phyloP scores from a whole-genome alignment of 2,329 filamentous ascomycete species.

The Colletotrichum kahawae region DNA sequence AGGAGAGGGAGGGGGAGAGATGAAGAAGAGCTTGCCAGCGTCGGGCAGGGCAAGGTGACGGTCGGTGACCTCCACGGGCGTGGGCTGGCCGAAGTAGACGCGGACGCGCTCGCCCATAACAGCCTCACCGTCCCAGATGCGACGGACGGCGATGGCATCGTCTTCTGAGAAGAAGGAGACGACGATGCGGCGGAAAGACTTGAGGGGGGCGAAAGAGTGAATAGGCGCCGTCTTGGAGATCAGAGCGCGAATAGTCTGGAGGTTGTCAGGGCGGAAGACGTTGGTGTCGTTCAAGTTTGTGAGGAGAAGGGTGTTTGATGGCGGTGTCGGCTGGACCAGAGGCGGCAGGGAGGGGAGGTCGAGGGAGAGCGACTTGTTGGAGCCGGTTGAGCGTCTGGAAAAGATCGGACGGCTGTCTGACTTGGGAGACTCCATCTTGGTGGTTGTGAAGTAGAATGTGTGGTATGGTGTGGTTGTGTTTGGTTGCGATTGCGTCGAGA shows the following conservation, averaged over 20 bases:
- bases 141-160: constrained; percentile 73
- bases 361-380: constrained; percentile 64
- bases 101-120: constrained; percentile 73
- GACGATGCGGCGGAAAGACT: constrained; percentile 82
- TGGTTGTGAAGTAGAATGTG: neutral
- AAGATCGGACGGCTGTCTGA: constrained; percentile 30
- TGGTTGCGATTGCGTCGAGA: neutral
- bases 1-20: constrained; percentile 71
- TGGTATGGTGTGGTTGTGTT: neutral
- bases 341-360: constrained; percentile 77
- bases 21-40: constrained; percentile 75
- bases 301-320: constrained; percentile 84
- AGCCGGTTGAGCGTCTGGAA: constrained; percentile 46
- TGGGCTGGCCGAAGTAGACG: constrained; percentile 72
- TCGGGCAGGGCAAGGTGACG: constrained; percentile 70
- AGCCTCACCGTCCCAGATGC: constrained; percentile 75
- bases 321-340: constrained; percentile 72
- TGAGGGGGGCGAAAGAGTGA: constrained; percentile 80
- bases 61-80: constrained; percentile 58
- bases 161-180: constrained; percentile 76
- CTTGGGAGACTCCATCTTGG: constrained; percentile 39
- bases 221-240: constrained; percentile 74
- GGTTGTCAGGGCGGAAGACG: constrained; percentile 76
- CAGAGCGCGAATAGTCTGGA: constrained; percentile 74
- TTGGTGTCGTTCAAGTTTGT: constrained; percentile 77